These are phyloP conservation scores for Colletotrichum sp. DNA, from an alignment of 2,329 filamentous ascomycete genomes.

Conservation along the genomic window DNA sequence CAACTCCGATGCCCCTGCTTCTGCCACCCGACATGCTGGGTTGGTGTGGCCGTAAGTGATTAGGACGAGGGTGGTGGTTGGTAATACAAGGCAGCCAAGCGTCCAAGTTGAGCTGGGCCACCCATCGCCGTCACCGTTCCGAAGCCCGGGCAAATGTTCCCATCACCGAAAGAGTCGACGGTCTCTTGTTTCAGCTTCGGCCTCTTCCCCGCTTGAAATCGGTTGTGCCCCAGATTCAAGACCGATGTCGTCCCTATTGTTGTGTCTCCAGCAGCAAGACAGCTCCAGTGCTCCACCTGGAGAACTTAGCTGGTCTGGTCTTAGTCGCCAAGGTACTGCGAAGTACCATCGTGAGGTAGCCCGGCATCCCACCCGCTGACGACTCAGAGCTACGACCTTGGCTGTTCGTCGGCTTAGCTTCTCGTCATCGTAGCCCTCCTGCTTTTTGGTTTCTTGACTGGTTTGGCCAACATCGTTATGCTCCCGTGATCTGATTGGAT, in stretches of 20 bases:
- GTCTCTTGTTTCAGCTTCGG: conserved; percentile 4
- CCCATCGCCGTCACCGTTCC: neutral
- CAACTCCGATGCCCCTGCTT: neutral
- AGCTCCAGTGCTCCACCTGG: conserved; percentile 9
- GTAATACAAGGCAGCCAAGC: neutral
- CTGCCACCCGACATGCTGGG: neutral
- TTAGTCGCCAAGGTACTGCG: conserved; percentile 5
- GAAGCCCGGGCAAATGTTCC: neutral
- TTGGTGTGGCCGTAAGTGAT: neutral
- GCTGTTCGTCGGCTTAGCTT: conserved; percentile 2
- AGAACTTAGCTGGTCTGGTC: conserved; percentile 6
- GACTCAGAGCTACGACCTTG: neutral
- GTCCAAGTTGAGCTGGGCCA: neutral
- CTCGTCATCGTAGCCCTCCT: conserved; percentile 2
- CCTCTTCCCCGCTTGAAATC: conserved; percentile 2
- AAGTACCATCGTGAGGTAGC: conserved; percentile 1
- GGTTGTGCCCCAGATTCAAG: neutral
- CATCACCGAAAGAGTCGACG: neutral
- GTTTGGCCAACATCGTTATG: conserved; percentile 5
- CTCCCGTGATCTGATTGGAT: conserved; percentile 2
- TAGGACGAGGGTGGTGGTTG: neutral
- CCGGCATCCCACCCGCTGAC: conserved; percentile 10
- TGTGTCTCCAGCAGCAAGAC: conserved; percentile 9
- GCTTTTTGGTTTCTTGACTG: conserved; percentile 10
- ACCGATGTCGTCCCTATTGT: conserved; percentile 12